Base-by-base conservation (phyloP, 2,329 filamentous ascomycete genomes). In the Xylaria sp. region DNA sequence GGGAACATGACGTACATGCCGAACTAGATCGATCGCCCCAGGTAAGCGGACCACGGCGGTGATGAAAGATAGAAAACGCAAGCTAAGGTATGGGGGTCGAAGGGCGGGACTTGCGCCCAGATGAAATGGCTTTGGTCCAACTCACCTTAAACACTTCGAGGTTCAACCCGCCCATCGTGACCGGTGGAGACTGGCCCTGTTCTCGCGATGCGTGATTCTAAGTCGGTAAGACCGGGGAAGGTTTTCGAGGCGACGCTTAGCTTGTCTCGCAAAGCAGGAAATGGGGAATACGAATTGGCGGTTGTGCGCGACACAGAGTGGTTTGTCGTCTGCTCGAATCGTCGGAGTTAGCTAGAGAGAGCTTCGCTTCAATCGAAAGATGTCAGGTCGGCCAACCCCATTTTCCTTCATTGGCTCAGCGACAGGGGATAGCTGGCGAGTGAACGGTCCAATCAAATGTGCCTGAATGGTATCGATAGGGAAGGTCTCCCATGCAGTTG, bases 1-100 rank as follows among this genome's bases (percentile, higher is more conserved):
- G 95, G 95, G 80, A 99, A 99, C 85, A 97, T 90, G 81, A 99
- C 89, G 82, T 99, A 99, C 85, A 96, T 91, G 81, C 94, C 93
- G 78, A 99, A 99, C 94, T 97, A n/a, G n/a, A n/a, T n/a, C n/a
- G n/a, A 65, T 58, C 15, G 27, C 23, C 5, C 8, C 2, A 19
- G 25, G 13, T 31, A 47, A 31, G 41, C 21, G 11, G 21, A 9
- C 13, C 7, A 21, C 7, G 1, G 17, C 15, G 19, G 29, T 13
- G 6, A 37, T 7, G 9, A 4, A 5, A 13, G n/a, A 15, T 46
- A 25, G 19, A 23, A 17, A 13, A 23, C 3, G 13, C 43, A 27
- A 9, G 6, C 25, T 17, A 11, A 41, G 15, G 29, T 44, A 43
- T 33, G 48, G 48, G 37, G 11, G 25, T 21, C 40, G 29, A 21